Evolutionary conservation across 225 moss, liverwort and hornwort species (phyloP).

Genomic region (Neckera pumila): DNA sequence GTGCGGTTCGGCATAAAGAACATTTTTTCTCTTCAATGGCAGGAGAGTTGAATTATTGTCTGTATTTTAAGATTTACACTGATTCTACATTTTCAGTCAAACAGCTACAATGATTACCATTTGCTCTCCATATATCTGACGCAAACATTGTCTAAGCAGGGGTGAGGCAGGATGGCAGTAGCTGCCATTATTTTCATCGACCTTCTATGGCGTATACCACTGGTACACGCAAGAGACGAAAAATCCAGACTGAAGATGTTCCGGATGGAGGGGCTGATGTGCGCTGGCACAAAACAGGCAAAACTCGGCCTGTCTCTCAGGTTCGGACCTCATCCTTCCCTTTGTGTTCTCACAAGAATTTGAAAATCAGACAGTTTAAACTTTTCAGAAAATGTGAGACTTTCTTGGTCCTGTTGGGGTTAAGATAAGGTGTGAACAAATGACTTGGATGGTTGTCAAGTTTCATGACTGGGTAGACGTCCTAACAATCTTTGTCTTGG

Average conservation of each 20-base stretch:
- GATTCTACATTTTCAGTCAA: neutral
- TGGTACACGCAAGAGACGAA: conserved; percentile 78
- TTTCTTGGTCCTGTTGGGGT: neutral
- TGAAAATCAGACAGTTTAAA: neutral
- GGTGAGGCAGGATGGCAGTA: conserved; percentile 74
- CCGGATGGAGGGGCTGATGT: conserved; percentile 63
- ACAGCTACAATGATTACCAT: neutral
- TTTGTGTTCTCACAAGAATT: neutral
- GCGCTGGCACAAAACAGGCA: conserved; percentile 96
- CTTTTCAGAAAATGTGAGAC: neutral
- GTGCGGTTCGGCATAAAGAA: neutral
- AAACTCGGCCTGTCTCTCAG: conserved; percentile 68
- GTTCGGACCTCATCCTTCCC: neutral
- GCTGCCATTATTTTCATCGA: conserved; percentile 82
- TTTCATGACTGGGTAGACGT: neutral
- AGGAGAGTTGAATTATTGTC: neutral
- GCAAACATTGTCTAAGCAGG: conserved; percentile 14
- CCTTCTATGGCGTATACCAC: conserved; percentile 94
- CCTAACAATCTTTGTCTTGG: neutral
- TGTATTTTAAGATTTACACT: neutral
- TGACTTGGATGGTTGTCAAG: neutral
- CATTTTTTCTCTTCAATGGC: neutral
- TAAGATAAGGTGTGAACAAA: neutral
- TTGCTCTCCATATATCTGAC: neutral
- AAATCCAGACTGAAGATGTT: conserved; percentile 59